These are phyloP conservation scores for Tuber umbilicatum DNA, from an alignment of 495 filamentous ascomycete genomes.

Conservation along the genomic window DNA sequence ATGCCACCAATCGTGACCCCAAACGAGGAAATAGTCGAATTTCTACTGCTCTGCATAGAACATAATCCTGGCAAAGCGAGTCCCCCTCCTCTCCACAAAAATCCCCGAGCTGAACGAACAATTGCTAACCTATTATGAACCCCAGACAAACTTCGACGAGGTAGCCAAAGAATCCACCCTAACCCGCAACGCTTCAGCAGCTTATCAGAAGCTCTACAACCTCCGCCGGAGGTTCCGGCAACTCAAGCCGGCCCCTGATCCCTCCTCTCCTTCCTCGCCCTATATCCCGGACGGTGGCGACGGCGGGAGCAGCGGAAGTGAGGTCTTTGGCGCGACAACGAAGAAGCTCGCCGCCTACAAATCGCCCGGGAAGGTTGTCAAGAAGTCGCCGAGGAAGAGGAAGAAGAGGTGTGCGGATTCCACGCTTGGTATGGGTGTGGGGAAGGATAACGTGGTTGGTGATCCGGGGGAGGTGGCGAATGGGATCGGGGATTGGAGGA, in stretches of 20 bases:
- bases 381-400: background rate
- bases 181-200: background rate
- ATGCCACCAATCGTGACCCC: constrained; percentile 5
- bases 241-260: background rate
- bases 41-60: constrained; percentile 11
- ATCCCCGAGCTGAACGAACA: background rate
- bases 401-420: background rate
- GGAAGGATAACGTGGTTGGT: background rate
- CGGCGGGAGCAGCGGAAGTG: background rate
- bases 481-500: background rate
- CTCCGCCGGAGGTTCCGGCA: constrained; percentile 9
- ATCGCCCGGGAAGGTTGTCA: background rate
- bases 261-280: background rate
- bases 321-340: background rate
- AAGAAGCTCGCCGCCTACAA: background rate
- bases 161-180: constrained; percentile 11
- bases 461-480: background rate
- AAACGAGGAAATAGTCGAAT: constrained; percentile 10
- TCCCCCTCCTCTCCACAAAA: background rate
- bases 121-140: background rate
- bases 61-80: constrained; percentile 7
- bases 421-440: background rate
- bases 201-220: constrained; percentile 9
- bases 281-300: background rate
- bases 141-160: constrained; percentile 9